Evolutionary conservation across 441 rosid genomes (phyloP).

Genomic region (Syzygium syzygioides): DNA sequence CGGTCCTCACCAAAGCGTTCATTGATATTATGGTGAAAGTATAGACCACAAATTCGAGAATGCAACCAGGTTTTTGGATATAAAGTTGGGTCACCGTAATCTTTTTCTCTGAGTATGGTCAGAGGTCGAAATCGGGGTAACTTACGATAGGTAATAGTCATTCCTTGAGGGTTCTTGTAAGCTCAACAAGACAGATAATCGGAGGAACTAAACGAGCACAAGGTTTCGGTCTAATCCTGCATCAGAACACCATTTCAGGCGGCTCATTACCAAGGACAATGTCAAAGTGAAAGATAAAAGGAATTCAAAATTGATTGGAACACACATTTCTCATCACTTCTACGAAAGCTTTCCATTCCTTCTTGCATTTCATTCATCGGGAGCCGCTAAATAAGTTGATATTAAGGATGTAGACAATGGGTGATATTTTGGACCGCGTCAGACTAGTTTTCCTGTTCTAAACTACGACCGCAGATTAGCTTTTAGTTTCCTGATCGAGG

Average conservation of each 20-base stretch:
- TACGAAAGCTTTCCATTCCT: background rate
- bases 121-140: background rate
- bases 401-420: background rate
- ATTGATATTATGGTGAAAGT: background rate
- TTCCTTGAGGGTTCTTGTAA: background rate
- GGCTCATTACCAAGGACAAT: background rate
- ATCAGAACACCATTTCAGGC: background rate
- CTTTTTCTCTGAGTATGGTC: background rate
- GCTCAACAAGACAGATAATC: background rate
- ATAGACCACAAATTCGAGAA: background rate
- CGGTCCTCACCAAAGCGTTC: background rate
- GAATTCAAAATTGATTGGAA: background rate
- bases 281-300: background rate
- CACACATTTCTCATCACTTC: background rate
- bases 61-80: background rate
- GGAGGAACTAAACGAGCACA: background rate
- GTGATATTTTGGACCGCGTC: background rate
- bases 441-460: background rate
- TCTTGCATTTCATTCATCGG: background rate
- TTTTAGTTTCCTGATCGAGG: background rate
- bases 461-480: background rate
- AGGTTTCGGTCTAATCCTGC: background rate
- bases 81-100: background rate
- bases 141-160: background rate
- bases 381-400: background rate